Conservation (phyloP, 2,329 filamentous ascomycete genomes). For the Aspergillus caelatus region DNA sequence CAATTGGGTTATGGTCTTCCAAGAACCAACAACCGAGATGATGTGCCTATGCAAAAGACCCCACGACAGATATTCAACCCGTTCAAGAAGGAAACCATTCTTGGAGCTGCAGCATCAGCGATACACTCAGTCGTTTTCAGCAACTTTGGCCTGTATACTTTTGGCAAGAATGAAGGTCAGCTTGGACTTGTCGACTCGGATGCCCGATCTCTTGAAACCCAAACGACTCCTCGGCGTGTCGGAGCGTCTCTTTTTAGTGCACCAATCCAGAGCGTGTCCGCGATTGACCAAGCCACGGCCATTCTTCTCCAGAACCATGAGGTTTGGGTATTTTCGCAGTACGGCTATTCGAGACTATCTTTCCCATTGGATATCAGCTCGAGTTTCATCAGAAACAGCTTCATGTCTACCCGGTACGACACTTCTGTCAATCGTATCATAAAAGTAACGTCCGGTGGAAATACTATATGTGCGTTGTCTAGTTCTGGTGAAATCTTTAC, state of each 20-base stretch:
- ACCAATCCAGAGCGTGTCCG: slow-evolving; percentile 75
- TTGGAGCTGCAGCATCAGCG: slow-evolving; percentile 83
- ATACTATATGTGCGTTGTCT: slow-evolving; percentile 88
- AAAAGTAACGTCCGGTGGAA: slow-evolving; percentile 80
- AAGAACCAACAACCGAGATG: slow-evolving; percentile 64
- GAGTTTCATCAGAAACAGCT: slow-evolving; percentile 67
- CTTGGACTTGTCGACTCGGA: slow-evolving; percentile 93
- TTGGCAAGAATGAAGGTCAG: slow-evolving; percentile 94
- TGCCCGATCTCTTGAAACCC: slow-evolving; percentile 84
- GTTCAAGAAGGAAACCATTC: slow-evolving; percentile 79
- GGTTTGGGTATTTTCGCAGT: slow-evolving; percentile 93
- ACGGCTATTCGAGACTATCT: slow-evolving; percentile 87
- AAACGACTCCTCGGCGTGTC: slow-evolving; percentile 80
- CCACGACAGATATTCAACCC: slow-evolving; percentile 91
- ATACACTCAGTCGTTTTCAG: slow-evolving; percentile 93
- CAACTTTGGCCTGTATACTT: slow-evolving; percentile 79
- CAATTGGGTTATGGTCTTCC: slow-evolving; percentile 86
- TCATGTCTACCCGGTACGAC: slow-evolving; percentile 68
- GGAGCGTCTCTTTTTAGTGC: slow-evolving; percentile 79
- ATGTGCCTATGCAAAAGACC: slow-evolving; percentile 77
- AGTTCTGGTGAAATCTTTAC: slow-evolving; percentile 86
- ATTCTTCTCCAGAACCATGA: slow-evolving; percentile 84
- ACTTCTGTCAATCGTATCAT: slow-evolving; percentile 68
- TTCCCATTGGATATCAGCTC: slow-evolving; percentile 77
- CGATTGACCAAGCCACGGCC: slow-evolving; percentile 86